Conservation (phyloP, 2,329 filamentous ascomycete species). For the Byssoonygena ceratinophila region DNA sequence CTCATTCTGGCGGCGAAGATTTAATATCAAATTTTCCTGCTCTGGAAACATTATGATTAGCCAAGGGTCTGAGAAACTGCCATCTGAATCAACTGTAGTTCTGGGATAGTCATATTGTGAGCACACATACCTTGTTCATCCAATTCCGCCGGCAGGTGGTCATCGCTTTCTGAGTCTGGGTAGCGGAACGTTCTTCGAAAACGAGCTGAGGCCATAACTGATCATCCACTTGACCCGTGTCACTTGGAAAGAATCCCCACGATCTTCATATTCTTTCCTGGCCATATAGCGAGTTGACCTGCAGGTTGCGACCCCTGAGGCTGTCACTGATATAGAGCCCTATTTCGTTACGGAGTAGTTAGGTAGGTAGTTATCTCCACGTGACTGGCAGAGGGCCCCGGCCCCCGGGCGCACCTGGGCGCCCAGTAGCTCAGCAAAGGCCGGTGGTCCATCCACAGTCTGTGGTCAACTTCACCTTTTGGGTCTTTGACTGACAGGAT, state of each 20-base stretch:
- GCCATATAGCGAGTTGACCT: too few species aligned
- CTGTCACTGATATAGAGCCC: too few species aligned
- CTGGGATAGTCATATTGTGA: too few species aligned
- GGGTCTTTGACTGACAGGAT: background rate
- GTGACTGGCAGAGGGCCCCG: background rate
- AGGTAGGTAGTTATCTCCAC: background rate
- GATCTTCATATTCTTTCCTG: too few species aligned
- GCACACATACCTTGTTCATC: constrained; percentile 58
- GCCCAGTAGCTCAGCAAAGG: too few species aligned
- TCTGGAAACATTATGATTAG: constrained; percentile 21
- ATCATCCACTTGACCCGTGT: background rate
- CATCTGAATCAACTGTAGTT: background rate
- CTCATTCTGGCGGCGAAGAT: constrained; percentile 30
- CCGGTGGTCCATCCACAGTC: too few species aligned
- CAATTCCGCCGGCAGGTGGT: constrained; percentile 51
- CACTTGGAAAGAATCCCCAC: too few species aligned
- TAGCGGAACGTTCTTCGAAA: constrained; percentile 70
- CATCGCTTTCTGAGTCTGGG: constrained; percentile 49
- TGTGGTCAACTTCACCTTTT: too few species aligned
- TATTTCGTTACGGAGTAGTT: too few species aligned
- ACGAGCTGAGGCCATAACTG: constrained; percentile 41
- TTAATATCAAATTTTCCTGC: constrained; percentile 34
- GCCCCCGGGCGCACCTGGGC: too few species aligned
- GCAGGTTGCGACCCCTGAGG: too few species aligned
- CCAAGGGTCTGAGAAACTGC: background rate